A percentile compares a stretch with the other conserved stretches of the same genome.
These are phyloP conservation scores for Populus hybrid DNA, from an alignment of 441 rosid species.

Conservation along the genomic window DNA sequence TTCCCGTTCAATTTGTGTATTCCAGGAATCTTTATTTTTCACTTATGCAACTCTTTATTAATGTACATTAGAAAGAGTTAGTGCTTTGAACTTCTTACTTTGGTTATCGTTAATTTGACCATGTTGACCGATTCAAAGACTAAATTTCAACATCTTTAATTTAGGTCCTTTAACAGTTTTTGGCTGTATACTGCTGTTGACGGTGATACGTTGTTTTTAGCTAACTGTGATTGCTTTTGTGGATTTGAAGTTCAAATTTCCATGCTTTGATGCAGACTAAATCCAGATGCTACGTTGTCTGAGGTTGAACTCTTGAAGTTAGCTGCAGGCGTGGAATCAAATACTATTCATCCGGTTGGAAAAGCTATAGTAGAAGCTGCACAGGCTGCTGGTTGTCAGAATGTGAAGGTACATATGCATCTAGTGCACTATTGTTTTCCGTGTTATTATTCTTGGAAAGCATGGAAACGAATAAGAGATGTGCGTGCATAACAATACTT, in stretches of 20 bases:
- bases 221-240: constrained; percentile 4
- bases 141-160: not conserved
- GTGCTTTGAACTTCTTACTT: not conserved
- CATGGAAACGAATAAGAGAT: not conserved
- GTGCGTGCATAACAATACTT: not conserved
- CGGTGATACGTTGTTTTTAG: not conserved
- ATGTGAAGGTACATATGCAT: constrained; percentile 48
- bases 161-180: not conserved
- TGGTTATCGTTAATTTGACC: not conserved
- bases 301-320: constrained; percentile 71
- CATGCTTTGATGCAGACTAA: constrained; percentile 45
- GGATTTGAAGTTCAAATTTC: constrained; percentile 10
- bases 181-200: not conserved
- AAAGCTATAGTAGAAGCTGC: constrained; percentile 95
- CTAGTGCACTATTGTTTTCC: not conserved
- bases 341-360: constrained; percentile 92
- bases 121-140: not conserved
- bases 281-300: constrained; percentile 41
- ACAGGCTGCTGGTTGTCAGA: constrained; percentile 42
- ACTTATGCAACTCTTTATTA: not conserved
- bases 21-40: not conserved
- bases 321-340: constrained; percentile 93
- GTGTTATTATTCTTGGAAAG: constrained; percentile 7
- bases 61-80: not conserved
- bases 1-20: not conserved